A percentile compares a stretch with the other conserved stretches of the same genome.
Evolutionary conservation across 805 yeast species (phyloP).

Genomic region (Kodamaea kaohsiungensis): DNA sequence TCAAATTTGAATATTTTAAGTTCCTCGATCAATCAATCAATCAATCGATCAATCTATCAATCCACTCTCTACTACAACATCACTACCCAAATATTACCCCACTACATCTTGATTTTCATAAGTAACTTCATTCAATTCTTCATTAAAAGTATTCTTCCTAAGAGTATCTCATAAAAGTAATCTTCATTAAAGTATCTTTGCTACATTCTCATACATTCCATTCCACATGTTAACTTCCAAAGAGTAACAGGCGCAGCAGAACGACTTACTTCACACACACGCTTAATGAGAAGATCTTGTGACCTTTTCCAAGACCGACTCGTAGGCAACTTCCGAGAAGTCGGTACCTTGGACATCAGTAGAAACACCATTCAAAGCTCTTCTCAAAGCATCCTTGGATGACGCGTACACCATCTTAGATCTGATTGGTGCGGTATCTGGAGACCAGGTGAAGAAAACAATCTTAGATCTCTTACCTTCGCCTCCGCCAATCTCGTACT

Average conservation of each 20-base stretch:
- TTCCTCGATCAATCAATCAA: too few relatives aligned
- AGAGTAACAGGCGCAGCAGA: background rate
- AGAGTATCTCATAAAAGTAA: too few relatives aligned
- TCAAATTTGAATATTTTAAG: too few relatives aligned
- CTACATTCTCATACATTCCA: background rate
- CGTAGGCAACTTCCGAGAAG: slow-evolving; percentile 94
- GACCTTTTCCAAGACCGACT: slow-evolving; percentile 86
- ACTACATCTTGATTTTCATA: too few relatives aligned
- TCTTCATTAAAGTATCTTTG: too few relatives aligned
- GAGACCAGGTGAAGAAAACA: slow-evolving; percentile 86
- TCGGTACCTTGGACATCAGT: slow-evolving; percentile 98
- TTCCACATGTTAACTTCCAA: background rate
- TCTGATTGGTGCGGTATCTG: slow-evolving; percentile 95
- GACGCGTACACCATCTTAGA: slow-evolving; percentile 98
- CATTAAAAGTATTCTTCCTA: too few relatives aligned
- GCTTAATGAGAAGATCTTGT: slow-evolving; percentile 50
- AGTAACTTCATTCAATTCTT: too few relatives aligned
- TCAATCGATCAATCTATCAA: too few relatives aligned
- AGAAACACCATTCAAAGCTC: slow-evolving; percentile 93
- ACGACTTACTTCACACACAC: too few relatives aligned
- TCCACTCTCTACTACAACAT: too few relatives aligned
- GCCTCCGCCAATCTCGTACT: slow-evolving; percentile 83
- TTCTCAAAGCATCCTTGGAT: slow-evolving; percentile 97
- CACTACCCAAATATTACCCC: too few relatives aligned
- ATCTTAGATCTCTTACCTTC: slow-evolving; percentile 92